Evolutionary conservation across 441 rosid species (phyloP), one percentile per base, ranked within the genome.

Genomic region (Macaranga tanarius): DNA sequence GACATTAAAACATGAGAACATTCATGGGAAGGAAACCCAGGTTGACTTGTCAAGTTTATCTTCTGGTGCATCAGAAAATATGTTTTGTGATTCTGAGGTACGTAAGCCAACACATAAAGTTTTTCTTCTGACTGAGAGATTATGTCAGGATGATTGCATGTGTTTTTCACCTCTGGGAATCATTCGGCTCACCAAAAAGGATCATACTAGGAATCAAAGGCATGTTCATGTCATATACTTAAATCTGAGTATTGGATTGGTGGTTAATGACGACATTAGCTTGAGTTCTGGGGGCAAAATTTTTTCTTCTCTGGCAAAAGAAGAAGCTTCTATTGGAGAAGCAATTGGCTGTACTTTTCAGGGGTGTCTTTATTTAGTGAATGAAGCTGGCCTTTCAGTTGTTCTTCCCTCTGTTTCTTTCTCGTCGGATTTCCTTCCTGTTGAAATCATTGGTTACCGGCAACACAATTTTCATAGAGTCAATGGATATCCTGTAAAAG

Each of bases 271-370:
- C 78, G 95, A 93, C 73, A 77, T 80, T 79, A 82, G 70, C 84
- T 75, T 93, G 80, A 76, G 78, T 81, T 73, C 71, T 64, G 74
- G 74, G 59, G 79, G 73, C 54, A 83, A 81, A 69, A 62, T 70
- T 19, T 65, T 42, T 64, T 64, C 65, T 74, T 65, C 67, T 55
- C 77, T 64, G 65, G 92, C 83, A 68, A 84, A 79, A 73, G 71
- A 84, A 76, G 90, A 88, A 70, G 72, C 76, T 79, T 75, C 70
- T 70, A 70, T 84, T 78, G 93, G 82, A 77, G 91, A 86, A 79
- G 90, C 90, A 75, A 86, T 96, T 79, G 99, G 93, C 72, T 92
- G 98, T 73, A 84, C 83, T 74, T 95, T 88, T 86, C 97, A 88
- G 80, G 98, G 98, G 22, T 86, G 82, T 82, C 77, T 93, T 61